Evolutionary conservation across 148 eudicot species (phyloP).

Genomic region (Drosera capensis): DNA sequence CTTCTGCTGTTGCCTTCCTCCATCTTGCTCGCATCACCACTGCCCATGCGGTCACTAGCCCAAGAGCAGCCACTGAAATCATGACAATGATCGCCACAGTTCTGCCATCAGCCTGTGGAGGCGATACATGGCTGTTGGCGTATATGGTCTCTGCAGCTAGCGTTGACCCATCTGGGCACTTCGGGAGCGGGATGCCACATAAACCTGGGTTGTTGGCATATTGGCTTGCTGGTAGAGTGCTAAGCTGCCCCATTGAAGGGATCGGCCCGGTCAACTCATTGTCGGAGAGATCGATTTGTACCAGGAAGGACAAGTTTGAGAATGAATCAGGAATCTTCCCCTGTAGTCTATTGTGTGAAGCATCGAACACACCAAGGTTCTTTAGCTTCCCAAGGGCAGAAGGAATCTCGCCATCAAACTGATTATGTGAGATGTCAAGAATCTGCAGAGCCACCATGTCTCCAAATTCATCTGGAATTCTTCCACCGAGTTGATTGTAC

Average conservation of each 20-base stretch:
- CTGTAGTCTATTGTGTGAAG: conserved; percentile 77
- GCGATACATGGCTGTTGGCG: no score
- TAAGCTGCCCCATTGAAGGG: conserved; percentile 78
- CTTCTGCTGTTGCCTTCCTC: conserved; percentile 42
- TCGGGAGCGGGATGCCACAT: conserved; percentile 82
- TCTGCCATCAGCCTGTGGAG: conserved; percentile 57
- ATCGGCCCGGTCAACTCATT: conserved; percentile 79
- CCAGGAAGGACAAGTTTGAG: conserved; percentile 73
- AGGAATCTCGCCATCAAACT: conserved; percentile 79
- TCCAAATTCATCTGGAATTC: conserved; percentile 78
- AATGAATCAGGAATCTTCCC: conserved; percentile 87
- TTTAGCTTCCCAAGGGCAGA: conserved; percentile 67
- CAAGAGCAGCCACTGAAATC: conserved; percentile 55
- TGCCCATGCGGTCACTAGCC: conserved; percentile 61
- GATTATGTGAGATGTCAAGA: conserved; percentile 72
- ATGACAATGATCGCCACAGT: conserved; percentile 54
- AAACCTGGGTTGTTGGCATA: conserved; percentile 81
- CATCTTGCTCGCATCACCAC: conserved; percentile 53
- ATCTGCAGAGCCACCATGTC: conserved; percentile 91
- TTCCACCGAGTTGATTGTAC: conserved; percentile 72
- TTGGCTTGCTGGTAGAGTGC: conserved; percentile 87
- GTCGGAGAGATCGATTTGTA: conserved; percentile 85
- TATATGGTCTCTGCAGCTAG: conserved; percentile 6
- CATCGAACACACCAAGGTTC: conserved; percentile 86
- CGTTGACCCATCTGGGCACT: conserved; percentile 23